Conservation (phyloP, 306 rosid species). For the Styphnolobium japonicum region DNA sequence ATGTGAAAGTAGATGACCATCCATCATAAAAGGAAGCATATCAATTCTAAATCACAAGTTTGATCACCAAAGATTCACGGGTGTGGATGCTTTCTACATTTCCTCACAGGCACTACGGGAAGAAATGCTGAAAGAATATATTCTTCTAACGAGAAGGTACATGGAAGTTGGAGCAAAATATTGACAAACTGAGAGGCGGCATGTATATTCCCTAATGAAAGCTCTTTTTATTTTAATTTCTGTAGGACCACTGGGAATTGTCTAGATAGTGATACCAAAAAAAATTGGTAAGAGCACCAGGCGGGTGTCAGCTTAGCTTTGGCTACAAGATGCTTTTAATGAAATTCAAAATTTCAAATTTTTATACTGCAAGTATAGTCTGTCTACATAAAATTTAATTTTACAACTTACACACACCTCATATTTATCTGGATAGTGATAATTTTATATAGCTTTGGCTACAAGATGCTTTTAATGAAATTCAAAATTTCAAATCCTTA, state of each 20-base stretch:
- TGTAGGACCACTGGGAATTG: background rate
- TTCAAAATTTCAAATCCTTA: too few relatives aligned
- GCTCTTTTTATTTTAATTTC: background rate
- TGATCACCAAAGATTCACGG: background rate
- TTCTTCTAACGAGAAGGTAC: too few relatives aligned
- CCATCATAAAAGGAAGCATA: background rate
- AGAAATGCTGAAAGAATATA: background rate
- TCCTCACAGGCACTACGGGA: background rate
- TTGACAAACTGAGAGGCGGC: background rate
- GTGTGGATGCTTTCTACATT: background rate
- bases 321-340: too few relatives aligned
- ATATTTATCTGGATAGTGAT: too few relatives aligned
- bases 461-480: too few relatives aligned
- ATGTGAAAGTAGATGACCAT: constrained; percentile 3
- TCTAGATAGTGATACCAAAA: background rate
- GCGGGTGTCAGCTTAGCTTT: too few relatives aligned
- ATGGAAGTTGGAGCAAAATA: background rate
- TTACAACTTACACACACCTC: too few relatives aligned
- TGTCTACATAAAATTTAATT: too few relatives aligned
- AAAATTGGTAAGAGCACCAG: too few relatives aligned
- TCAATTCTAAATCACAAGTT: constrained; percentile 15
- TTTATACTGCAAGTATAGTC: too few relatives aligned
- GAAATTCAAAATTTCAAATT: too few relatives aligned
- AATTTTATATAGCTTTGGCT: too few relatives aligned
- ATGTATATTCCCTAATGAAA: background rate